Base-by-base conservation (phyloP, 768 basidiomycete species). In the Suillus subluteus region DNA sequence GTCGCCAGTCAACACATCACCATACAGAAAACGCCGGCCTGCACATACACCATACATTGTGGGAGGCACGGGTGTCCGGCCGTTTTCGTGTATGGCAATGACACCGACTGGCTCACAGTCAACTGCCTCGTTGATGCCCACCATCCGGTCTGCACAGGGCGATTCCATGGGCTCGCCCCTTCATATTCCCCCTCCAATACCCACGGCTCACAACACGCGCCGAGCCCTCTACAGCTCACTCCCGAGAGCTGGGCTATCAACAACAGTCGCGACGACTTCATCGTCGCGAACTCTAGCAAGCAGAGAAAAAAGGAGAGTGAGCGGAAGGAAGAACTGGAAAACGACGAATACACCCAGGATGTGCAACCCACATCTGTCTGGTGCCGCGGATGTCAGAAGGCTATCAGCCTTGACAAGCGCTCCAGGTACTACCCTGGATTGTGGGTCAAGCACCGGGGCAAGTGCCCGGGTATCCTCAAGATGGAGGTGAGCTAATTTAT, bases 361-460 rank as follows among this genome's bases (percentile, higher is more conserved):
- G 59, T 79, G 21, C 72, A 68, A 41, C 64, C 58, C 16, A 77
- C 71, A 35, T 79, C 70, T 37, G 77, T 79, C 3, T 62, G 67
- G 4, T 79, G 78, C 46, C 44, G 46, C 15, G 79, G 73, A 41
- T 79, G 79, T 38, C 11, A 58, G 44, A 77, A 63, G 63, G 67
- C 62, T 15, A 78, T 79, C 55, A 75, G 74, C 44, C 73, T 79
- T 16, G 79, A 79, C 54, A 76, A 76, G 61, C 64, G 79, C 50
- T 77, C 72, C 5, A 62, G 66, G 35, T 80, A 80, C 69, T 80
- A 79, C 58, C 78, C 78, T 23, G 79, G 78, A 16, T 43, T 79
- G 8, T 79, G 78, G 78, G 30, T 55, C 64, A 79, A 80, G 66
- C 78, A 79, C 66, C 72, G 64, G 55, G 38, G 65, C 1, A 78